Base-by-base conservation (phyloP, 345 rosid species). In the Cardiospermum halicacabum region DNA sequence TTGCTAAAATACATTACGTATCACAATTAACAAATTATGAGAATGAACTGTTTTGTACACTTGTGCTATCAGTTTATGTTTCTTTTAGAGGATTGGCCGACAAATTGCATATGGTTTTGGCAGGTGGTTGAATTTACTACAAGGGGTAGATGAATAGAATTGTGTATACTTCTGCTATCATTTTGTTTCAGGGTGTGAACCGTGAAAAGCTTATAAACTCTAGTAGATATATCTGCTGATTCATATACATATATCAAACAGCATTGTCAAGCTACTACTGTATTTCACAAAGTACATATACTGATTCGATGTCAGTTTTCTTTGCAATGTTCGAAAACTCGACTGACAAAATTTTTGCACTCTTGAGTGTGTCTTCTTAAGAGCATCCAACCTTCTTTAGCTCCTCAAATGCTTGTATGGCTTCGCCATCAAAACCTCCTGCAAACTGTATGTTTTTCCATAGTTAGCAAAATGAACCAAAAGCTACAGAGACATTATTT, bases 391-490 rank as follows among this genome's bases (percentile, higher is more conserved):
- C 62, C 69, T 80, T 78, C 85, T 86, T 91, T 16, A 94, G 82
- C 68, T 82, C 88, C 49, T 87, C 84, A 76, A 94, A 94, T 55
- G 77, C 72, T 11, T 31, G 57, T 58, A 83, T 58, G 56, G 96
- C 67, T 60, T 81, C 86, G n/a, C 65, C 81, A 47, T 94, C 89
- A 75, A 91, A 94, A 25, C 99, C 99, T 7, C 97, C 96, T 80
- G 87, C 91, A 61, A 94, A 88, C 98, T 92, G 89, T 65, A 75
- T 51, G 27, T 30, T 69, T 13, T 9, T 48, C 22, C 59, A 78
- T 53, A 67, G 68, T 34, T 11, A 54, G 34, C 19, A 5, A 26
- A 47, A 13, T 58, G 36, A 27, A 32, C 7, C 43, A 37, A 24
- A 48, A 24, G 43, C 13, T 25, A 30, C 0, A 34, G 39, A 34